Percentiles rank a stretch among this genome's conserved stretches.
phyloP scores from a whole-genome alignment of 2,329 filamentous ascomycete genomes.

The Dactylellina haptotyla region DNA sequence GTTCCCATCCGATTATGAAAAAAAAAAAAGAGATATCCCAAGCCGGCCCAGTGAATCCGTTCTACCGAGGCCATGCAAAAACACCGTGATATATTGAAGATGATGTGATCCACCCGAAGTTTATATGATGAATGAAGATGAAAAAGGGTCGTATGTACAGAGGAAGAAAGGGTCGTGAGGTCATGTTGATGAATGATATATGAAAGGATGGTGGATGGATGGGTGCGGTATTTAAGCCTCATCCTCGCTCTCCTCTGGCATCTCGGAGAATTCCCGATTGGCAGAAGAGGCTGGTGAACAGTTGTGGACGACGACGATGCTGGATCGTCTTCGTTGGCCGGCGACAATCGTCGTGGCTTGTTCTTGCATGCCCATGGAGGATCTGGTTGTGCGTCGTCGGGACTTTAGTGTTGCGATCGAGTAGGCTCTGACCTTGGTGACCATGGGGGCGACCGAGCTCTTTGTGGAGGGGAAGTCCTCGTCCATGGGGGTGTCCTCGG shows the following conservation, averaged over 20 bases:
- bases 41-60: slow-evolving; percentile 43
- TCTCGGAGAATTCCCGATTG: slow-evolving; percentile 47
- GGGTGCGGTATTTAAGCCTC: slow-evolving; percentile 31
- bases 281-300: slow-evolving; percentile 31
- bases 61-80: slow-evolving; percentile 40
- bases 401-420: slow-evolving; percentile 42
- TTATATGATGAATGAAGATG: too few species aligned
- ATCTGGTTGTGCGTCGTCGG: slow-evolving; percentile 29
- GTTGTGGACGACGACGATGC: slow-evolving; percentile 53
- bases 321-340: slow-evolving; percentile 39
- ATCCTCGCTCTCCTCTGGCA: slow-evolving; percentile 53
- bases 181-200: slow-evolving; percentile 8
- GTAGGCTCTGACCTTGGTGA: slow-evolving; percentile 49
- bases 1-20: not conserved
- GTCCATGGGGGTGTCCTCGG: slow-evolving; percentile 42
- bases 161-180: not conserved
- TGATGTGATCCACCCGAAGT: slow-evolving; percentile 18
- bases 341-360: slow-evolving; percentile 43
- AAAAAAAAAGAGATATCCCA: slow-evolving; percentile 22
- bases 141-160: slow-evolving; percentile 44
- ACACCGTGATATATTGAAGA: slow-evolving; percentile 28
- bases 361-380: slow-evolving; percentile 30
- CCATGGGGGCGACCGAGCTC: slow-evolving; percentile 42
- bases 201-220: not conserved
- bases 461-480: slow-evolving; percentile 52